Conservation (phyloP, 495 filamentous ascomycete species). For the Penicillium diatomitis region DNA sequence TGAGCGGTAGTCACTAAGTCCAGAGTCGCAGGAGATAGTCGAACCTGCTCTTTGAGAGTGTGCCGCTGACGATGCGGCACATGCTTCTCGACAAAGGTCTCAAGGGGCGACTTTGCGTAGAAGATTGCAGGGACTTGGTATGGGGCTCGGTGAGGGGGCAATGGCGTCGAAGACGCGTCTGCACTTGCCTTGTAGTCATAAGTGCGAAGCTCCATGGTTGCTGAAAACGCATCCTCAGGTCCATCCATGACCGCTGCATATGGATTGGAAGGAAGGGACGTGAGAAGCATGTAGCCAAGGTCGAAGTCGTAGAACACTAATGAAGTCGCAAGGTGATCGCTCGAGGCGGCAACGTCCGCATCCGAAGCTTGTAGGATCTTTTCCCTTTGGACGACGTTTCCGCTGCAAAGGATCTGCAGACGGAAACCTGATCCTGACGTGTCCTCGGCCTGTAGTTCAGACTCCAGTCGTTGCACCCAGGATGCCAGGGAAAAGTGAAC, state of each 20-base stretch:
- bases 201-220: constrained; percentile 22
- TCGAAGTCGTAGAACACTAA: constrained; percentile 63
- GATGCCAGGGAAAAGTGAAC: constrained; percentile 59
- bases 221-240: constrained; percentile 37
- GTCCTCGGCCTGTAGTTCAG: constrained; percentile 58
- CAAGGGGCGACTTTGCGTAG: constrained; percentile 48
- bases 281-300: constrained; percentile 71
- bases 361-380: constrained; percentile 45
- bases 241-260: constrained; percentile 58
- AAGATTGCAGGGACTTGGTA: constrained; percentile 64
- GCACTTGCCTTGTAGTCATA: constrained; percentile 15
- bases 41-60: constrained; percentile 59
- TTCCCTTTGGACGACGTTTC: constrained; percentile 51
- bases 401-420: constrained; percentile 57
- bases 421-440: constrained; percentile 63
- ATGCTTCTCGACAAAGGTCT: constrained; percentile 49
- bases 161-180: constrained; percentile 11
- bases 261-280: constrained; percentile 52
- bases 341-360: constrained; percentile 19
- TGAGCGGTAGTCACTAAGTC: constrained; percentile 70
- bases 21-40: constrained; percentile 65
- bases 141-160: constrained; percentile 46
- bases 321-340: constrained; percentile 45
- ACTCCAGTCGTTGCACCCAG: constrained; percentile 69
- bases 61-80: constrained; percentile 52